Percentiles rank a stretch among this genome's conserved stretches.
Evolutionary conservation across 768 basidiomycete species (phyloP).

Genomic region (Myochromella boudieri): DNA sequence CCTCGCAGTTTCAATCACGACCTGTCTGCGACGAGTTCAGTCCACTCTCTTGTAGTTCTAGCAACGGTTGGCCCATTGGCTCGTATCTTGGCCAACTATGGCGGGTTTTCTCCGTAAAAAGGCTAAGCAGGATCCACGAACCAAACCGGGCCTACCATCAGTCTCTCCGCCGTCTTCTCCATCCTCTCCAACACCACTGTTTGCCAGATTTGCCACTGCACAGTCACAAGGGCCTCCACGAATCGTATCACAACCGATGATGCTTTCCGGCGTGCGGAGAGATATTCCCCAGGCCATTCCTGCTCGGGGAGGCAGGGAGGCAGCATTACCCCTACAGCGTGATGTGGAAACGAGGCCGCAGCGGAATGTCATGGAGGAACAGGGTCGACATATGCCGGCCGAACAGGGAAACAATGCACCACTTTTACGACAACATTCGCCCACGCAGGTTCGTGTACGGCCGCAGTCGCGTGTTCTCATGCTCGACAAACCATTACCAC

Average conservation of each 20-base stretch:
- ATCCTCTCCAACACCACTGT: conserved; percentile 36
- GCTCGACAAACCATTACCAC: conserved; percentile 20
- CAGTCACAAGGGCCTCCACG: conserved; percentile 21
- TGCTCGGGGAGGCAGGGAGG: conserved; percentile 5
- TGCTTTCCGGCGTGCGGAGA: conserved; percentile 28
- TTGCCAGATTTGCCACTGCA: conserved; percentile 38
- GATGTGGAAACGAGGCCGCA: conserved; percentile 10
- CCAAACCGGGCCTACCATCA: conserved; percentile 15
- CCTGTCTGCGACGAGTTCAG: neutral
- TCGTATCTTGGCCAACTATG: conserved; percentile 33
- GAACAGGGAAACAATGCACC: conserved; percentile 4
- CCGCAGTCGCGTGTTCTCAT: conserved; percentile 14
- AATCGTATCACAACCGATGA: conserved; percentile 38
- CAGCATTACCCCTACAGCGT: conserved; percentile 9
- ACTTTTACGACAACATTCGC: conserved; percentile 6
- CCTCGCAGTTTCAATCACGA: neutral
- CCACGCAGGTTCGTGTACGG: conserved; percentile 9
- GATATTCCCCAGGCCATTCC: conserved; percentile 17
- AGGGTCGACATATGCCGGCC: neutral
- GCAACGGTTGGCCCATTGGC: conserved; percentile 7
- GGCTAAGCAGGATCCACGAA: conserved; percentile 30
- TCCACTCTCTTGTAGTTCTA: conserved; percentile 2
- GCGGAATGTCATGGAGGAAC: neutral
- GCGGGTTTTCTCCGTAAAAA: conserved; percentile 59
- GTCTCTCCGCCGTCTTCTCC: conserved; percentile 10